phyloP scores from a whole-genome alignment of 2,329 filamentous ascomycete species.

The Diaporthe citri region DNA sequence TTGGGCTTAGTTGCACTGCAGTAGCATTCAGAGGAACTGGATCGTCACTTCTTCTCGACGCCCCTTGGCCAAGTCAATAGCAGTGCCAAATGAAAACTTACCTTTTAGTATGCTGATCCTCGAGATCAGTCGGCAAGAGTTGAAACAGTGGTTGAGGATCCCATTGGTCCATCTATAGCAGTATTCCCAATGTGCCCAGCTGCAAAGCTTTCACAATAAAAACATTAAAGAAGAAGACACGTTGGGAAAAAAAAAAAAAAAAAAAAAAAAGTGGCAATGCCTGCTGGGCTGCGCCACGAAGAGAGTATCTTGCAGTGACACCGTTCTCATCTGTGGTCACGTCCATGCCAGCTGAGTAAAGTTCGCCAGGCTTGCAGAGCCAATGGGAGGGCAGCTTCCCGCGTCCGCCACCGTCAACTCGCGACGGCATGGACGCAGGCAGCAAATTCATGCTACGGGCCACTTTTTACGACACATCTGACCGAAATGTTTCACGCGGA shows the following conservation, averaged over 20 bases:
- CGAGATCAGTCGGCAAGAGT: neutral
- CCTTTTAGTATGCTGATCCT: neutral
- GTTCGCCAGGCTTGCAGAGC: neutral
- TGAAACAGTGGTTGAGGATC: neutral
- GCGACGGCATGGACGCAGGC: neutral
- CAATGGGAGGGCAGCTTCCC: neutral
- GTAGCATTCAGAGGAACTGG: neutral
- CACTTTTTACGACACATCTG: neutral
- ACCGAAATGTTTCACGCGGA: neutral
- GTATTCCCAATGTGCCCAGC: neutral
- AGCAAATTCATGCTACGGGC: neutral
- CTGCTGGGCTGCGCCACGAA: neutral
- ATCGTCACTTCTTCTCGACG: neutral
- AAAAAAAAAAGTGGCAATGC: neutral
- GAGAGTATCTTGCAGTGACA: no score
- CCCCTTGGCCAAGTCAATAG: neutral
- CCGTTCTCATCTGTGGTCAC: neutral
- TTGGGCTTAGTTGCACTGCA: neutral
- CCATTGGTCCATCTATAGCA: neutral
- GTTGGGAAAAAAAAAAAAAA: neutral
- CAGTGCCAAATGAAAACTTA: neutral
- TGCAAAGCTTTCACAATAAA: neutral
- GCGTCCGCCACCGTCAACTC: neutral
- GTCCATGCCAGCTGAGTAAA: neutral
- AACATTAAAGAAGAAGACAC: neutral